Conservation (phyloP, 2,329 filamentous ascomycete species). For the Westerdykella ornata region DNA sequence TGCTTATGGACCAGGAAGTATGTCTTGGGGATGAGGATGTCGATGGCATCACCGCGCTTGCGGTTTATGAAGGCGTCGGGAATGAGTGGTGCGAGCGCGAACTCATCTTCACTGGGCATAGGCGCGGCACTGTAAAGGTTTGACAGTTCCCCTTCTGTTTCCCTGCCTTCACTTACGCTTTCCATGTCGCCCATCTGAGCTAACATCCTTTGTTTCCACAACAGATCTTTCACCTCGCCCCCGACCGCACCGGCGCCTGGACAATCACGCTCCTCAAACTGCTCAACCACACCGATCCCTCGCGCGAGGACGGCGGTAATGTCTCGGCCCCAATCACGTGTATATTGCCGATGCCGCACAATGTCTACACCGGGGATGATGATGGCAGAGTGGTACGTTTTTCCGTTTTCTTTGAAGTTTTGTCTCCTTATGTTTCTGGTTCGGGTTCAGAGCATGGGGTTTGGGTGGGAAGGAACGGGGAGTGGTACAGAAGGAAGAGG, state of each 20-base stretch:
- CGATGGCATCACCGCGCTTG: slow-evolving; percentile 72
- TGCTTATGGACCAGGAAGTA: slow-evolving; percentile 75
- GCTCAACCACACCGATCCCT: slow-evolving; percentile 70
- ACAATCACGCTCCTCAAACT: slow-evolving; percentile 70
- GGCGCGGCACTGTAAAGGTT: slow-evolving; percentile 71
- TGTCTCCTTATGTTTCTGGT: too few species aligned
- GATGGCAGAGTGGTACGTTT: slow-evolving; percentile 64
- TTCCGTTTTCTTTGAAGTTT: slow-evolving; percentile 3
- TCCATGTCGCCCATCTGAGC: neutral
- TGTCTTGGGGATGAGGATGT: slow-evolving; percentile 55
- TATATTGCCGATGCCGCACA: slow-evolving; percentile 72
- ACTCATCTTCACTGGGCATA: slow-evolving; percentile 83
- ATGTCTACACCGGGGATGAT: slow-evolving; percentile 91
- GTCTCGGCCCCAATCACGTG: slow-evolving; percentile 68
- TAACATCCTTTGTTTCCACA: neutral
- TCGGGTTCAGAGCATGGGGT: neutral
- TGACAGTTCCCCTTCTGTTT: slow-evolving; percentile 1
- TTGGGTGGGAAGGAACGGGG: neutral
- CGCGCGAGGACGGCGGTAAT: slow-evolving; percentile 53
- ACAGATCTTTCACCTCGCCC: slow-evolving; percentile 52
- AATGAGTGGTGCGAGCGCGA: slow-evolving; percentile 89
- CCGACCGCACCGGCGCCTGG: slow-evolving; percentile 57
- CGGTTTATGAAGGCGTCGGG: slow-evolving; percentile 85
- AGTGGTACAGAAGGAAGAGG: slow-evolving; percentile 6
- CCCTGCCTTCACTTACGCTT: neutral